Base-by-base conservation (phyloP, 108 stramenopile species). In the Skeletonema marinoi region DNA sequence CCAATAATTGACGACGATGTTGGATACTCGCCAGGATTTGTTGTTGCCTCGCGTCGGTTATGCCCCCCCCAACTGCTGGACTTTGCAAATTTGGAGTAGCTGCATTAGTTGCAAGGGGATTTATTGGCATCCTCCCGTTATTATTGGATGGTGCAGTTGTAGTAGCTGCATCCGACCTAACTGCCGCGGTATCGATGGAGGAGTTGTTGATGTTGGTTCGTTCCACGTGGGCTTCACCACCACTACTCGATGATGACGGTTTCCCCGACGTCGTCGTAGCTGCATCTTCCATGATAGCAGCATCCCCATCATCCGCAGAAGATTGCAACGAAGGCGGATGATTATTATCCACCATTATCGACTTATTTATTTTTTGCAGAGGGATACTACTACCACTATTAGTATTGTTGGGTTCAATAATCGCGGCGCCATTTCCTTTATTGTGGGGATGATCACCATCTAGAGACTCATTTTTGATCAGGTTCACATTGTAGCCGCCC, bases 1-100 rank as follows among this genome's bases (percentile, higher is more conserved):
- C 48, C 44, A 74, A 48, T 19, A 74, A 29, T 14, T 54, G 59
- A 48, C 73, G 73, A 21, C 73, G 73, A 66, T 74, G 73, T n/a
- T 54, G 32, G 29, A 74, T 65, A 66, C 51, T 66, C n/a, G 59
- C 16, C 0, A 65, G 48, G 31, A 74, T 65, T 65, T 44, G 6
- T 61, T 65, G 73, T 32, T 61, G 33, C 14, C 73, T 39, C 25
- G 7, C 17, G n/a, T 59, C 73, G 25, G 31, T 29, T 21, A 6
- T 51, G n/a, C 6, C 54, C 54, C 54, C 54, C 54, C 7, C 25
- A 19, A 10, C 50, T 19, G 4, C n/a, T 19, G 50, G 50, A 21
- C 19, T 51, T 51, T 51, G 50, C 16, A 54, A 54, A 29, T 21
- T 12, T 17, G 48, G 48, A 2, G n/a, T n/a, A n/a, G 48, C 17